Percentiles rank a stretch among this genome's conserved stretches.
Evolutionary conservation across 176 grass and related monocot species (phyloP).

Genomic region (Areca catechu): DNA sequence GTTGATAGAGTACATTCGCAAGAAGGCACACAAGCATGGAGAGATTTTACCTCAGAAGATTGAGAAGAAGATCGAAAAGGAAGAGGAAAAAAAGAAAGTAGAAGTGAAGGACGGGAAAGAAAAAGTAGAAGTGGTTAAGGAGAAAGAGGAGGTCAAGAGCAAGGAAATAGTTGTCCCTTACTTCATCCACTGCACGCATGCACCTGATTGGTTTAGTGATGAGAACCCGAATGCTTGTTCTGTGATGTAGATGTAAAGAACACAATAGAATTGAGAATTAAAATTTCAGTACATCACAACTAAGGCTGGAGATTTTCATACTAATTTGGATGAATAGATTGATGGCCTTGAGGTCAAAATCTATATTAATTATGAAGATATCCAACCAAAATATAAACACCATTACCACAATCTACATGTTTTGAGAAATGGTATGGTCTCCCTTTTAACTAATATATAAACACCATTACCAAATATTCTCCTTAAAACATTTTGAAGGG

Average conservation of each 20-base stretch:
- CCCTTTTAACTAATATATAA: too few relatives aligned
- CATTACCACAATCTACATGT: too few relatives aligned
- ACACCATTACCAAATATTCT: too few relatives aligned
- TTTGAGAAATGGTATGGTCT: too few relatives aligned
- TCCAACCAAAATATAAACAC: too few relatives aligned
- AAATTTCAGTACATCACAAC: background rate
- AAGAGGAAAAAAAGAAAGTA: slow-evolving; percentile 29
- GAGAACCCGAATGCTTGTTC: slow-evolving; percentile 67
- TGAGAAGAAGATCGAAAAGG: slow-evolving; percentile 30
- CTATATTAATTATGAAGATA: too few relatives aligned
- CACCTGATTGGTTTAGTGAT: slow-evolving; percentile 52
- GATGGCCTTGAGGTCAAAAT: too few relatives aligned
- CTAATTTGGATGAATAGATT: background rate
- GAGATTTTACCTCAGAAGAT: slow-evolving; percentile 30
- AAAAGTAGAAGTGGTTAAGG: slow-evolving; percentile 8
- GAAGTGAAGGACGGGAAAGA: slow-evolving; percentile 29
- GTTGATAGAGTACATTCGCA: slow-evolving; percentile 51
- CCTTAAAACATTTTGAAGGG: too few relatives aligned
- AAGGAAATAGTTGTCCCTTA: slow-evolving; percentile 56
- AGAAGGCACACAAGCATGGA: slow-evolving; percentile 37
- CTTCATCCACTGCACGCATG: slow-evolving; percentile 79
- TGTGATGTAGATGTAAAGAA: slow-evolving; percentile 44
- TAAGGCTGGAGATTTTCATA: too few relatives aligned
- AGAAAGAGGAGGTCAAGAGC: slow-evolving; percentile 32
- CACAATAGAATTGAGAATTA: background rate